phyloP scores from a whole-genome alignment of 2,329 filamentous ascomycete species.

The Gnomoniopsis sp. region DNA sequence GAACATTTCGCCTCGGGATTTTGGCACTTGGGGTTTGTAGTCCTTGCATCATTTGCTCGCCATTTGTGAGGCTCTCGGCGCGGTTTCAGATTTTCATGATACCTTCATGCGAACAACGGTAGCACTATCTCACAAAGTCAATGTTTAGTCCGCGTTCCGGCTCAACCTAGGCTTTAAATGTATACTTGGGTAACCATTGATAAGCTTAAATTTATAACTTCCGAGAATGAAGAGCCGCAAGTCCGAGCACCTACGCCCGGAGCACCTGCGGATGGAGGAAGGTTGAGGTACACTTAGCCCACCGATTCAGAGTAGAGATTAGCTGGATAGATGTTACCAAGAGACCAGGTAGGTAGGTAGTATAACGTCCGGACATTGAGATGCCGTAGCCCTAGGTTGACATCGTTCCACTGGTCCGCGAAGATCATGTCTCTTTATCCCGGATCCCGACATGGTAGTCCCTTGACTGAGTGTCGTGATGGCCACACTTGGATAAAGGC shows the following conservation, averaged over 20 bases:
- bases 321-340: not conserved
- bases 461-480: not conserved
- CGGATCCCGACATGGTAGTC: not conserved
- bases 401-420: not conserved
- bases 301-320: not conserved
- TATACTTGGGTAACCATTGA: too few relatives aligned
- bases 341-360: too few relatives aligned
- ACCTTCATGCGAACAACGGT: not conserved
- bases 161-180: not conserved
- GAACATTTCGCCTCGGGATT: too few relatives aligned
- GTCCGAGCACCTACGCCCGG: too few relatives aligned
- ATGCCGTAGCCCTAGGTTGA: not conserved
- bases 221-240: too few relatives aligned
- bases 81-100: not conserved
- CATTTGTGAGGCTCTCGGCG: not conserved
- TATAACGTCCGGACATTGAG: not conserved
- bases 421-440: not conserved
- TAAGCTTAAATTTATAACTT: too few relatives aligned
- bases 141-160: not conserved
- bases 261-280: too few relatives aligned
- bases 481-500: not conserved
- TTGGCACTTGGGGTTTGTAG: too few relatives aligned
- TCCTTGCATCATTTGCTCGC: not conserved
- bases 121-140: not conserved
- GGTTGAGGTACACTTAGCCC: too few relatives aligned